Base-by-base conservation (phyloP, 345 rosid genomes). In the Syzygium grande region DNA sequence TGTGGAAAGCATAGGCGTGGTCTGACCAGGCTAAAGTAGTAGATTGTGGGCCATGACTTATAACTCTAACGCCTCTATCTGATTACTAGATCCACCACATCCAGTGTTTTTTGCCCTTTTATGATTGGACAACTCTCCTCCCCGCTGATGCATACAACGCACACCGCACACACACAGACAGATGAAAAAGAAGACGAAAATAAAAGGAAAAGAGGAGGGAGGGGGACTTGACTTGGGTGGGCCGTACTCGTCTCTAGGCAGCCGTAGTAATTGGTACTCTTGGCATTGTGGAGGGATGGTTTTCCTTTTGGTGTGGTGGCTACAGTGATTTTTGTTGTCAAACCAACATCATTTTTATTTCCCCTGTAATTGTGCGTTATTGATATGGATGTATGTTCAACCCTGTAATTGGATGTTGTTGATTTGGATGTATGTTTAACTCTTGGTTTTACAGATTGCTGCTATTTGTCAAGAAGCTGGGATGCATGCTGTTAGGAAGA, bases 391-490 rank as follows among this genome's bases (percentile, higher is more conserved):
- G 43, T 53, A 15, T 55, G 51, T 30, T 53, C 53, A 59, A 46
- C 84, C 56, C 51, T 58, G 59, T 22, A 21, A 22, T 55, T 55
- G 23, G 13, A 73, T 38, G 49, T 38, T 87, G 22, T 14, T 84
- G 80, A 15, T 59, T 8, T 34, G 61, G 59, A 34, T 58, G 30
- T 53, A 15, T 55, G 51, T 30, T 53, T 46, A 52, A 46, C 84
- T 80, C 51, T 58, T 52, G 83, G 52, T 59, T 51, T 34, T 41
- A 59, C 95, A 98, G 99, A 98, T 98, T 89, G 90, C 99, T 58
- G 99, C 99, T 27, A 98, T 98, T 85, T 98, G 99, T 86, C 99
- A 98, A 90, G 99, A 98, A 92, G 99, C 99, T 56, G 99, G 99
- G 83, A 98, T 98, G 99, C 99, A 98, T 55, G 99, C 99, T 5